Evolutionary conservation across 805 yeast species (phyloP), one percentile per base, ranked within the genome.

Genomic region (Ogataea nitratoaversa): DNA sequence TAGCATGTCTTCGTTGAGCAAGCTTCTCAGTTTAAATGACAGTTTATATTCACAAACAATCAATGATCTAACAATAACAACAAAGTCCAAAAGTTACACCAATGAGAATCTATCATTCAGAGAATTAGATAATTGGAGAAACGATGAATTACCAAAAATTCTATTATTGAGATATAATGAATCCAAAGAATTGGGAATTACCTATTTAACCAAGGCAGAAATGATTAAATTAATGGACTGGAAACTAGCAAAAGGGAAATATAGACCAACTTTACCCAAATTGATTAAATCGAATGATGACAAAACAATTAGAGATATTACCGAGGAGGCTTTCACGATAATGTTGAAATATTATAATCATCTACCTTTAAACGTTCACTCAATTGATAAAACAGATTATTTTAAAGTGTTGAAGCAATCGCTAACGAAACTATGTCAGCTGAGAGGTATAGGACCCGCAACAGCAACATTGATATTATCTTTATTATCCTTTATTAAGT

Each of bases 381-480:
- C 14, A 20, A 11, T 18, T 13, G 41, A 42, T 13, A 35, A 32
- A 27, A 27, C 23, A 25, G 39, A 19, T 6, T 68, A 62, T 45
- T 36, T 46, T 8, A 42, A 34, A 1, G 36, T 39, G 0, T 48
- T 65, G 6, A 60, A 56, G 34, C 41, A 43, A 9, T 40, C 68
- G 3, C 34, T 70, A 36, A 62, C 62, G 24, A 47, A 43, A 19
- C 37, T 66, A 4, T 65, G 71, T 42, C 59, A 57, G 30, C 55
- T 72, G 30, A 56, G 57, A 33, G 78, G 77, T 0, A 74, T 72
- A 5, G 78, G 78, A 0, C 76, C 76, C 1, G 78, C 78, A 6
- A 72, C 76, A 5, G 73, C 70, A 3, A 68, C 74, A 32, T 57
- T 72, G 38, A 50, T 72, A 0, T 45, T 68, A 30, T 70, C 76